phyloP scores from a whole-genome alignment of 108 stramenopile species.

The Nitzschia palea region DNA sequence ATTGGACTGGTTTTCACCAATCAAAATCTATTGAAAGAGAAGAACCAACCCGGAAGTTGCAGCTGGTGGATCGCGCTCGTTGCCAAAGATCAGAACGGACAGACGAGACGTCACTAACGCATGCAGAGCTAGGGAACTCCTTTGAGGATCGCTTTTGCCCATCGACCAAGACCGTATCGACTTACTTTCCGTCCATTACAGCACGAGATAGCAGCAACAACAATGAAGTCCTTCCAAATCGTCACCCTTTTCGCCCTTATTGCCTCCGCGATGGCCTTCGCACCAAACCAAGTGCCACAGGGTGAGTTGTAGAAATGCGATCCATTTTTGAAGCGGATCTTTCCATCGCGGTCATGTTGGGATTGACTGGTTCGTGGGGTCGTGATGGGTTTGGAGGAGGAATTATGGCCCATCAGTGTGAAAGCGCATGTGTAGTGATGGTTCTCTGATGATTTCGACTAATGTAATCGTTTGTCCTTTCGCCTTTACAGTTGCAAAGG shows the following conservation, averaged over 20 bases:
- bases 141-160: no score
- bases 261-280: slow-evolving; percentile 81
- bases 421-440: no score
- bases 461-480: background rate
- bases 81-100: slow-evolving; percentile 19
- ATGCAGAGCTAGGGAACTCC: no score
- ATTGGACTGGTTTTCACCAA: background rate
- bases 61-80: slow-evolving; percentile 20
- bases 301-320: no score
- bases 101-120: slow-evolving; percentile 15
- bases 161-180: no score
- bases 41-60: slow-evolving; percentile 15
- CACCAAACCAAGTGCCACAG: slow-evolving; percentile 66
- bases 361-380: background rate
- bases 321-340: no score
- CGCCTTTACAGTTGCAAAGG: slow-evolving; percentile 62
- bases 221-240: slow-evolving; percentile 87
- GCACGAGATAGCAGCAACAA: slow-evolving; percentile 9
- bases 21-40: background rate
- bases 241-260: slow-evolving; percentile 73
- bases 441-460: background rate
- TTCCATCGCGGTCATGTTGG: no score
- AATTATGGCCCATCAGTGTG: no score
- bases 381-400: background rate
- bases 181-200: background rate